These are phyloP conservation scores for Boletellus emodensis DNA, from an alignment of 768 basidiomycete species.

Conservation along the genomic window DNA sequence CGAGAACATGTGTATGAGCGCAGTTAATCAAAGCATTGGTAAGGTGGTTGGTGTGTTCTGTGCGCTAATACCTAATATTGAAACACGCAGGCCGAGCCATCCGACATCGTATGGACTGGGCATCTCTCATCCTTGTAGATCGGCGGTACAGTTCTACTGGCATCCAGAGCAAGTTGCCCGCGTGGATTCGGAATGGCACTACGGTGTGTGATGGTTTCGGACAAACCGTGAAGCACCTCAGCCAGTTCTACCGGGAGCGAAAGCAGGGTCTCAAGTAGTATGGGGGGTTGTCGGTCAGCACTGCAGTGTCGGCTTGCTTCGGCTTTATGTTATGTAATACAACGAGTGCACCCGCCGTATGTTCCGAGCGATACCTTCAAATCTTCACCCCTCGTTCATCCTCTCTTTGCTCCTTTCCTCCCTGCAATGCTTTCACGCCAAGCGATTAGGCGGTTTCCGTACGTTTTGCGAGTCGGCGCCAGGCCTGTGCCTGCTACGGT, in stretches of 20 bases:
- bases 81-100: conserved; percentile 75
- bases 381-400: neutral
- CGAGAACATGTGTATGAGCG: conserved; percentile 88
- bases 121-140: conserved; percentile 84
- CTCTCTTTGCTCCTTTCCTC: neutral
- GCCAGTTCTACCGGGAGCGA: conserved; percentile 65
- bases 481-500: conserved; percentile 14
- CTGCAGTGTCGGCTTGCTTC: conserved; percentile 15
- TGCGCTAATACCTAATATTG: neutral
- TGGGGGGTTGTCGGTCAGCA: neutral
- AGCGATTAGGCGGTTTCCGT: conserved; percentile 34
- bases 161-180: conserved; percentile 79
- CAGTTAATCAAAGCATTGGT: conserved; percentile 98
- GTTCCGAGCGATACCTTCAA: conserved; percentile 1
- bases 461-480: conserved; percentile 22
- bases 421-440: conserved; percentile 37
- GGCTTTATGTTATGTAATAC: conserved; percentile 13
- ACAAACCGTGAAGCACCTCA: conserved; percentile 63
- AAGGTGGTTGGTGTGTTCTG: conserved; percentile 16
- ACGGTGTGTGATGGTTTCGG: conserved; percentile 64
- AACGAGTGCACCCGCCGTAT: neutral
- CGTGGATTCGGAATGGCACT: conserved; percentile 76
- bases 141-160: conserved; percentile 66
- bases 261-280: conserved; percentile 20
- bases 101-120: conserved; percentile 89